Evolutionary conservation across 208 protist genomes (phyloP).

Genomic region (Leishmania turanica): DNA sequence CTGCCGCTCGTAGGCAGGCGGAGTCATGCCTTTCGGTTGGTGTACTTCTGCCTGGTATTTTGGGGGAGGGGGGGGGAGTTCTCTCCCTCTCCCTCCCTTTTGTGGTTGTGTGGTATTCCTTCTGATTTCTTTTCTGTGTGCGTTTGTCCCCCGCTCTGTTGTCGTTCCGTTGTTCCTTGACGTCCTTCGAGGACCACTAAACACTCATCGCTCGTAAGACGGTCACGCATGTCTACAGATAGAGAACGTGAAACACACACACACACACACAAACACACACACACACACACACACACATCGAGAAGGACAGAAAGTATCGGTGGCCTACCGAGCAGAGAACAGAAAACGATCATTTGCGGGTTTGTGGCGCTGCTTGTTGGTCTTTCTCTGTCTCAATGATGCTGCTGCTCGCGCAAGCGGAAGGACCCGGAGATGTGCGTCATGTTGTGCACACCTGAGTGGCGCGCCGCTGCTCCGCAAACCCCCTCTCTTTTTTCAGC

Average conservation of each 20-base stretch:
- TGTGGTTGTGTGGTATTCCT: not conserved
- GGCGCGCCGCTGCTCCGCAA: not conserved
- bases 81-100: not conserved
- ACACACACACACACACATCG: too few species aligned
- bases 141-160: too few species aligned
- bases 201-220: too few species aligned
- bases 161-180: not conserved
- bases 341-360: not conserved
- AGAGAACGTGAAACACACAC: too few species aligned
- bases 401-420: not conserved
- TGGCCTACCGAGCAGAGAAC: not conserved
- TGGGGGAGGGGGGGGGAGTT: not conserved
- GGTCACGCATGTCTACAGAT: too few species aligned
- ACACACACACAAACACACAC: too few species aligned
- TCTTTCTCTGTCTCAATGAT: not conserved
- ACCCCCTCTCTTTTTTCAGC: not conserved
- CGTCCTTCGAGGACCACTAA: too few species aligned
- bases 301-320: too few species aligned
- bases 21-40: not conserved
- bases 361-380: not conserved
- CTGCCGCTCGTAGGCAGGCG: not conserved
- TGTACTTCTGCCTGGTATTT: not conserved
- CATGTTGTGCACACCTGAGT: not conserved
- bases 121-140: not conserved
- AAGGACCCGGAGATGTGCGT: slow-evolving; percentile 4